Evolutionary conservation across 768 basidiomycete genomes (phyloP), one percentile per base, ranked within the genome.

Genomic region (Boletus barrowsii): DNA sequence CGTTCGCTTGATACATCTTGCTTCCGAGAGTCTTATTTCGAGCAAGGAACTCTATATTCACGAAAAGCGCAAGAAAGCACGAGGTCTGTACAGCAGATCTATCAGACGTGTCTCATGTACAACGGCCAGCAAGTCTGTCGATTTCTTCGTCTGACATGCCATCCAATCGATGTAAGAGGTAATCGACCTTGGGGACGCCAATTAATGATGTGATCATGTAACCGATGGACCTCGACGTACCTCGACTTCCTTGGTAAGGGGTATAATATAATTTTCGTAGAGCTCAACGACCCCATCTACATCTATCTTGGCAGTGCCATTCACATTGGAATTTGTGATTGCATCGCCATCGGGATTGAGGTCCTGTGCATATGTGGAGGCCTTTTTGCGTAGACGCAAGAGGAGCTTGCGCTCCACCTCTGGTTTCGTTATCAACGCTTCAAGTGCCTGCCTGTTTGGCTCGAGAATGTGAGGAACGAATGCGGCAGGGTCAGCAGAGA

Each of bases 181-280:
- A 99, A 48, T 98, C 93, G 37, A 98, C 91, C 95, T 98, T 63
- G 35, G 4, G 13, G 36, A 52, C 15, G 22, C 14, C 17, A 42
- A 62, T 40, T 43, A 37, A 44, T 8, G 44, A 50, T 39, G 42
- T 39, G 49, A 49, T 37, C 22, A 14, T 10, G 47, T 24, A 30
- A 26, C 42, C 5, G 15, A 42, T 41, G 26, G 53, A 22, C 22
- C 14, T 63, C 74, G 2, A 52, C 79, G 44, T 67, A 96, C 96
- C 91, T 99, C 97, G 54, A 99, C 92, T 67, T 97, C 93, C 71
- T 96, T 98, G 1, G 97, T 99, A 60, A 99, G 70, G 10, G 97
- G 97, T 54, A 99, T 99, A 59, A 99, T 94, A 64, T 88, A 93
- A 65, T 88, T 90, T 67, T 94, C 86, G 66, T 99, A 99, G 57